Evolutionary conservation across 495 filamentous ascomycete genomes (phyloP), one percentile per base, ranked within the genome.

Genomic region (Tuber indicum): DNA sequence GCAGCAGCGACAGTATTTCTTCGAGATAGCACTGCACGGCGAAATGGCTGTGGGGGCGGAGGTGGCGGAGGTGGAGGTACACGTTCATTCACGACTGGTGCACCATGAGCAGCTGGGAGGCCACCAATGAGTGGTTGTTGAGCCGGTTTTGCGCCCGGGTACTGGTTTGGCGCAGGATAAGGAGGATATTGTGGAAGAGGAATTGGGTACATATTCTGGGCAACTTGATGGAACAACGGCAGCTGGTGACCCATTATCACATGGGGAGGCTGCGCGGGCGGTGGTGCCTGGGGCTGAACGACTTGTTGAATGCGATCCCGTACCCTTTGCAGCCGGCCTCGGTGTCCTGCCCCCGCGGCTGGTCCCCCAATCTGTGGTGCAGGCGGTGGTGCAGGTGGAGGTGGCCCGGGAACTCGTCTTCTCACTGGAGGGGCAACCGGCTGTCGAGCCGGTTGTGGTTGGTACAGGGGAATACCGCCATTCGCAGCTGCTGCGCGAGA

Each of bases 251-350:
- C 58, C 26, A 12, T 14, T 36, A 36, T 26, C 5, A n/a, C 52
- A 26, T 26, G 58, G 12, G 26, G 26, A 36, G 58, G 58, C 58
- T 17, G 58, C 26, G 58, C 26, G 26, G 58, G 58, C 58, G 58
- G 58, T 36, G 58, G n/a, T n/a, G n/a, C 58, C 17, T 66, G 58
- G 26, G 58, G 77, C 58, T 66, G 49, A 21, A 66, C 71, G 17
- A 69, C 78, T n/a, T 74, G 73, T 14, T 52, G 78, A 36, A 80
- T 71, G 26, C 72, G 77, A 49, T 80, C 70, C 72, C 71, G 77
- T 6, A 80, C 43, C 16, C 78, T 71, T 41, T 75, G 77, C 3
- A 76, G 8, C 7, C 43, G 70, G 19, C 71, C 78, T 14, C 73
- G 78, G 0, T n/a, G 58, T 36, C 26, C 26, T 66, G 4, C 58